Evolutionary conservation across 768 basidiomycete genomes (phyloP), one percentile per base, ranked within the genome.

Genomic region (Amanita phalloides): DNA sequence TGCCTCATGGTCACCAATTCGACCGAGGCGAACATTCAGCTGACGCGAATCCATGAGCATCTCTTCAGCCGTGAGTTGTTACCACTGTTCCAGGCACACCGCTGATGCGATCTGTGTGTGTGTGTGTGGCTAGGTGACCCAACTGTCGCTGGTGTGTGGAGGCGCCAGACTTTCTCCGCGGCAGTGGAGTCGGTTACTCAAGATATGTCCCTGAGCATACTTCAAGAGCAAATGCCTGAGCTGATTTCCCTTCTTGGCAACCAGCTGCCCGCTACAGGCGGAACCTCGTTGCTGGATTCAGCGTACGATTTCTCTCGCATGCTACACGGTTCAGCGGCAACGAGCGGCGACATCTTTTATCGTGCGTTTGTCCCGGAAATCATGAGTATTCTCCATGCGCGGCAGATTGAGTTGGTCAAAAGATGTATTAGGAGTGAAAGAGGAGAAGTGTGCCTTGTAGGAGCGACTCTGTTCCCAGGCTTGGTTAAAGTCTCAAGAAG

Each of bases 111-210:
- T n/a, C 35, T 42, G 30, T 21, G n/a, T n/a, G 9, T 21, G n/a
- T n/a, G 9, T 30, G 28, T 14, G n/a, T 46, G 46, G 17, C 39
- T 58, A 91, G 88, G 87, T 47, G 87, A 92, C 60, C 83, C 90
- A 10, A 82, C 87, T 3, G 88, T 93, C n/a, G 90, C 90, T 0
- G 77, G 79, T 37, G 90, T 93, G 17, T 93, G 90, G 90, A 79
- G 90, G 21, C 79, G 89, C 9, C 90, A 93, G 62, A 92, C 90
- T 2, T 91, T 90, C 67, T 84, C 86, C 9, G 90, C 90, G 0
- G 88, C 90, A 3, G 85, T 93, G 48, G 87, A 90, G 32, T 64
- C 75, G 0, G 84, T 82, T 64, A 82, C 86, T 0, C 77, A 81
- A 5, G 82, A 84, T 47, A 85, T 89, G 76, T 74, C 79, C 0